Percentiles rank a stretch among this genome's conserved stretches.
Evolutionary conservation across 108 stramenopile genomes (phyloP).

Genomic region (Skeletonema marinoi): DNA sequence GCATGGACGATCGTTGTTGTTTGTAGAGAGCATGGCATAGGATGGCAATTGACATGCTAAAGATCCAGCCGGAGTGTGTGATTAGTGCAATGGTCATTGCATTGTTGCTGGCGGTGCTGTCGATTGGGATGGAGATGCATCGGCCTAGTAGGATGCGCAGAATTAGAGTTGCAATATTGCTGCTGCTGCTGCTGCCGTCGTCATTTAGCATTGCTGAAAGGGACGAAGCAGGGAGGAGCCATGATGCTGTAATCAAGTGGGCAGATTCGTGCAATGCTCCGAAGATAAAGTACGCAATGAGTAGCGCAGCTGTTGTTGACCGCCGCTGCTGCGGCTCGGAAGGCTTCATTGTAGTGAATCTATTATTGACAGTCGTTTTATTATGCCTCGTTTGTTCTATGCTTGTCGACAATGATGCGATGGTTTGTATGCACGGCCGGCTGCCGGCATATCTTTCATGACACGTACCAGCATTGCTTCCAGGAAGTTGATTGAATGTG

Average conservation of each 20-base stretch:
- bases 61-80: constrained; percentile 61
- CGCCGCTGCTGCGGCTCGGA: background rate
- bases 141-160: constrained; percentile 33
- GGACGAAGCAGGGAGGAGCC: constrained; percentile 5
- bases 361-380: background rate
- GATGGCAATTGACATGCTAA: constrained; percentile 51
- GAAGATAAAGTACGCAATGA: constrained; percentile 56
- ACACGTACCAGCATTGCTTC: too few relatives aligned
- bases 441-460: too few relatives aligned
- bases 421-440: too few relatives aligned
- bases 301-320: background rate
- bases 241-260: constrained; percentile 47
- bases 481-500: too few relatives aligned
- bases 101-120: background rate
- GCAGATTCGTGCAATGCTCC: constrained; percentile 63
- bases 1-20: background rate
- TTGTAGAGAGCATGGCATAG: constrained; percentile 19
- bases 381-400: background rate
- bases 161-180: background rate
- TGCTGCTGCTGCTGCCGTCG: background rate
- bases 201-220: background rate
- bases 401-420: too few relatives aligned
- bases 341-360: too few relatives aligned
- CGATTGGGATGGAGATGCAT: constrained; percentile 6
- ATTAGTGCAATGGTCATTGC: background rate